phyloP scores from a whole-genome alignment of 805 yeast species.

The baker's yeast (Saccharomyces cerevisiae) region DNA sequence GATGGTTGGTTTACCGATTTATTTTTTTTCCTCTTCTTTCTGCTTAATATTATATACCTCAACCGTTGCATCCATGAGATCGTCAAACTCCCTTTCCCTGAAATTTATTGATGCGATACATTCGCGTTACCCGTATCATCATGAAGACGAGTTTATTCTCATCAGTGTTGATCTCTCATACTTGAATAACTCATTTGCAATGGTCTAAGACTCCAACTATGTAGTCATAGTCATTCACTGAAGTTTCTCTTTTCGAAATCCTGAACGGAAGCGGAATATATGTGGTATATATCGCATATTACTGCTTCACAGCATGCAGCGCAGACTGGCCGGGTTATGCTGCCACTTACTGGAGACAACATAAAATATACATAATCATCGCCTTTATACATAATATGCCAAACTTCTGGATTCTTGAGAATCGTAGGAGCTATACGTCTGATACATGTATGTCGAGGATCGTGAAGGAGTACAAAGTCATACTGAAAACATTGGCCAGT shows the following conservation, averaged over 20 bases:
- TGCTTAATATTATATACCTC: background rate
- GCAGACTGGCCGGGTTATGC: background rate
- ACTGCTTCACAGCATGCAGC: background rate
- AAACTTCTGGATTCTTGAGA: background rate
- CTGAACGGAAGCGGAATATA: background rate
- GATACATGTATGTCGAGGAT: slow-evolving; percentile 11
- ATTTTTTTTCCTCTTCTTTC: background rate
- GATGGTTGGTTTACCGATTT: background rate
- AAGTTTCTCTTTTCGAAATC: background rate
- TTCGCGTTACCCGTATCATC: background rate
- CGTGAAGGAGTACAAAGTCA: slow-evolving; percentile 14
- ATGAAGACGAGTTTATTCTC: background rate
- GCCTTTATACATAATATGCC: background rate
- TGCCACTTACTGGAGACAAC: background rate
- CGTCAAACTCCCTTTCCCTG: background rate
- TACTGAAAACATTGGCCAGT: slow-evolving; percentile 4
- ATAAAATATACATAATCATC: background rate
- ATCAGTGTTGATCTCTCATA: background rate
- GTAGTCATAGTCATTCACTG: background rate
- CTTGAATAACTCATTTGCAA: background rate
- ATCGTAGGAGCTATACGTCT: background rate
- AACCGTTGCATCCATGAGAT: background rate
- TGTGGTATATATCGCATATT: background rate
- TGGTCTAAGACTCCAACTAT: background rate
- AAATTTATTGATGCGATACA: background rate